Evolutionary conservation across 140 eudicot genomes (phyloP), one percentile per base, ranked within the genome.

Genomic region (Stevia rebaudiana): DNA sequence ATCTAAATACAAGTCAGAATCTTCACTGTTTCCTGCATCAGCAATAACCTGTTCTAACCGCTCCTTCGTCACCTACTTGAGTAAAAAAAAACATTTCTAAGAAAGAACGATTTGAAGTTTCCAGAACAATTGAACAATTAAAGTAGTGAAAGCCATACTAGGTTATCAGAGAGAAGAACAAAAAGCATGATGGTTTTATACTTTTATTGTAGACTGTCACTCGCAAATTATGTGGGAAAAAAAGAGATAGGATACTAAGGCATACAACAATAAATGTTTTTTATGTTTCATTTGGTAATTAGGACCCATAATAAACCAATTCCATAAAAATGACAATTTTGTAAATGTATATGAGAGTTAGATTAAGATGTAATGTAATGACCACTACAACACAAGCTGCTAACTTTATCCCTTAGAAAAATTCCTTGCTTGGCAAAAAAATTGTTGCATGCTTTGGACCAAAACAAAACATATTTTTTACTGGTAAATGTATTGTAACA

Each of bases 41-140:
- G 88, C 83, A 77, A 89, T 79, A 73, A 85, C 86, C 75, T 80
- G 88, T 79, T 82, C 81, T 76, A 85, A 65, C 84, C 95, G 86
- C 81, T 83, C 86, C 86, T 79, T 85, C 15, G 90, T 80, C 63
- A 77, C 94, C 97, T 89, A 78, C 60, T 78, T 66, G 67, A 76
- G 54, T 49, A 67, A 48, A 56, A 74, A 57, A 56, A 31, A 51
- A 72, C 63, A 58, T 50, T 39, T 74, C 71, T 75, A 60, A 78
- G 79, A 70, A 68, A 70, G 48, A 21, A 54, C 22, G 18, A 47
- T 11, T 23, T 57, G 28, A 76, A 41, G 46, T 49, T 48, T 40
- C 37, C 46, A 61, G 25, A 44, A 54, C 46, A 44, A 30, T 31
- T 28, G 44, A 56, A 42, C 11, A 4, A 59, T 36, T 65, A 11